Conservation (phyloP, 768 basidiomycete species). For the Russula vinacea region DNA sequence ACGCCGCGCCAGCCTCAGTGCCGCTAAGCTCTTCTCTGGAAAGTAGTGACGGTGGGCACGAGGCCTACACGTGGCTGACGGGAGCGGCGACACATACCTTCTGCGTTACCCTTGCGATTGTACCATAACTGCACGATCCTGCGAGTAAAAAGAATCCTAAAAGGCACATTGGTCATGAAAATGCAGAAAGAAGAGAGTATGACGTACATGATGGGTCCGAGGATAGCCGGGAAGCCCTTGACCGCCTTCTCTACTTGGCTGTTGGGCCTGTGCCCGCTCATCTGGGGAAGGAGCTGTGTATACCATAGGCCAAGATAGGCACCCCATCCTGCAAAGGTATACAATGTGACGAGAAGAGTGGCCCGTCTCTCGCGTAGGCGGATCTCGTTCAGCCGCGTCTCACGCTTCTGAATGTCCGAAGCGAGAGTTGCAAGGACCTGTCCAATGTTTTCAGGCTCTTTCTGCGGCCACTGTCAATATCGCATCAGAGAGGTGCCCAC, state of each 20-base stretch:
- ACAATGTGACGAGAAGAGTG: conserved; percentile 72
- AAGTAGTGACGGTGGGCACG: conserved; percentile 1
- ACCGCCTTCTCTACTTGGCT: conserved; percentile 43
- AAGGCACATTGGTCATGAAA: not conserved
- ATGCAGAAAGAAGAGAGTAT: conserved; percentile 1
- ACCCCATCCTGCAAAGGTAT: conserved; percentile 71
- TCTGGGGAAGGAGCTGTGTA: conserved; percentile 49
- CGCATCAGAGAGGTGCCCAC: not conserved
- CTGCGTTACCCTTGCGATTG: conserved; percentile 69
- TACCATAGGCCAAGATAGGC: conserved; percentile 76
- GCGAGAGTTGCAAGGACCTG: conserved; percentile 65
- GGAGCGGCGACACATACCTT: conserved; percentile 53
- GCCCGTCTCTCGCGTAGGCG: conserved; percentile 80
- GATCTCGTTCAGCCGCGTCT: conserved; percentile 74
- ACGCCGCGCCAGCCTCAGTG: conserved; percentile 72
- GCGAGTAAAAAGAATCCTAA: conserved; percentile 69
- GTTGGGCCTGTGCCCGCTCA: conserved; percentile 35
- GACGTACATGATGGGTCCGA: conserved; percentile 78
- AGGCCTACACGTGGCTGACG: conserved; percentile 10
- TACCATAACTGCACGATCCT: conserved; percentile 85
- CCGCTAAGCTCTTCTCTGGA: conserved; percentile 75
- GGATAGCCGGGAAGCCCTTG: conserved; percentile 55
- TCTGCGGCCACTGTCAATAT: conserved; percentile 36
- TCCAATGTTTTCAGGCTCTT: conserved; percentile 72
- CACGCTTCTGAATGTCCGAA: conserved; percentile 66